A percentile compares a stretch with the other conserved stretches of the same genome.
These are phyloP conservation scores for Lupinus albus DNA, from an alignment of 306 rosid species.

Conservation along the genomic window DNA sequence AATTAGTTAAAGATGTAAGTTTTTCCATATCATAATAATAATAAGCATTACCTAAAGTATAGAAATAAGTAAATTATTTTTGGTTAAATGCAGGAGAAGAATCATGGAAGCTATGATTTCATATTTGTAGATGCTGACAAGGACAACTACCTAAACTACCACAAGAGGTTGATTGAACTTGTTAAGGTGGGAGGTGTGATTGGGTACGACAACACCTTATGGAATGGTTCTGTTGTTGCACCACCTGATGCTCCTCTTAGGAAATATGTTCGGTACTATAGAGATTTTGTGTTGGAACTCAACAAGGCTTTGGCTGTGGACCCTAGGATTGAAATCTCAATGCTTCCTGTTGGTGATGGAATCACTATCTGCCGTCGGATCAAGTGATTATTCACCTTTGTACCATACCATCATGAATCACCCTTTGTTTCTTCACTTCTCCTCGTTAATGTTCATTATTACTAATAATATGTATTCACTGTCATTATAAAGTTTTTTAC, in stretches of 20 bases:
- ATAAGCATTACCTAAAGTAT: background rate
- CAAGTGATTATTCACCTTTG: conserved; percentile 32
- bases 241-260: conserved; percentile 86
- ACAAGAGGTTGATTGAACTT: conserved; percentile 77
- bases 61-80: background rate
- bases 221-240: conserved; percentile 93
- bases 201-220: conserved; percentile 90
- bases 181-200: conserved; percentile 84
- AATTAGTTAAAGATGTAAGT: conserved; percentile 66
- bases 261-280: conserved; percentile 83
- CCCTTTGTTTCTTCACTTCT: background rate
- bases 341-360: conserved; percentile 91
- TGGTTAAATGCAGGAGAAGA: conserved; percentile 57
- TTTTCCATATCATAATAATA: background rate
- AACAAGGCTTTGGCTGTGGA: conserved; percentile 82
- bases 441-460: background rate
- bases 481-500: no score
- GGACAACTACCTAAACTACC: conserved; percentile 89
- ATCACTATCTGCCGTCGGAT: conserved; percentile 88
- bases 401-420: background rate
- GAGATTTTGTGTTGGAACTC: conserved; percentile 85
- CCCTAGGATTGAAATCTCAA: conserved; percentile 86
- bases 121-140: conserved; percentile 89
- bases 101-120: conserved; percentile 74
- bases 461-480: no score